Conservation (phyloP, 371 early-diverging fungal species). For the Rhizopus stolonifer region DNA sequence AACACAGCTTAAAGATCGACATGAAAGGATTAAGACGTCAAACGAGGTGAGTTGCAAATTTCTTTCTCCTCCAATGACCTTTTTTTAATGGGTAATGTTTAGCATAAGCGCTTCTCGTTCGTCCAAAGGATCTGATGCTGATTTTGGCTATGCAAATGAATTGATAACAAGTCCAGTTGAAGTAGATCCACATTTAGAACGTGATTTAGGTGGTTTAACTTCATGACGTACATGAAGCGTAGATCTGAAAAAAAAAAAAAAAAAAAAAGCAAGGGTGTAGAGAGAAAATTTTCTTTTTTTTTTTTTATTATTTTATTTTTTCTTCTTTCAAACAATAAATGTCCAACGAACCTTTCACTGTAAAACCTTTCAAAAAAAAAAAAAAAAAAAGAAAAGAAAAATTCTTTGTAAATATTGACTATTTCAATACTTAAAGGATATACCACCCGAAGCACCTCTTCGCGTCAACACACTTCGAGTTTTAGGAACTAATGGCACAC, state of each 20-base stretch:
- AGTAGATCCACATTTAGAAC: no score
- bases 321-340: conserved; percentile 3
- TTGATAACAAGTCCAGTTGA: no score
- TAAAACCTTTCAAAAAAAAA: no score
- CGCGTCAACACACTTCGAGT: conserved; percentile 41
- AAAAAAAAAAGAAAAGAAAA: no score
- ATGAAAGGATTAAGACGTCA: conserved; percentile 22
- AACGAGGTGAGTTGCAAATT: no score
- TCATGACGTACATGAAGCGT: background rate
- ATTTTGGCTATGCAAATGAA: no score
- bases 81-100: no score
- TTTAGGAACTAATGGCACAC: conserved; percentile 36
- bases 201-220: background rate
- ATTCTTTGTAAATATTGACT: no score
- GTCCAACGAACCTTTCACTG: conserved; percentile 8
- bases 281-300: conserved; percentile 1
- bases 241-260: background rate
- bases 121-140: background rate
- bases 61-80: no score
- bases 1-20: conserved; percentile 27
- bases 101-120: no score
- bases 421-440: background rate
- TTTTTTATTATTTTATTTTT: conserved; percentile 13
- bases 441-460: conserved; percentile 41
- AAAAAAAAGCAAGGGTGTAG: background rate